A percentile compares a stretch with the other conserved stretches of the same genome.
Conservation (phyloP, 148 eudicot genomes). For the Talinum fruticosum region DNA sequence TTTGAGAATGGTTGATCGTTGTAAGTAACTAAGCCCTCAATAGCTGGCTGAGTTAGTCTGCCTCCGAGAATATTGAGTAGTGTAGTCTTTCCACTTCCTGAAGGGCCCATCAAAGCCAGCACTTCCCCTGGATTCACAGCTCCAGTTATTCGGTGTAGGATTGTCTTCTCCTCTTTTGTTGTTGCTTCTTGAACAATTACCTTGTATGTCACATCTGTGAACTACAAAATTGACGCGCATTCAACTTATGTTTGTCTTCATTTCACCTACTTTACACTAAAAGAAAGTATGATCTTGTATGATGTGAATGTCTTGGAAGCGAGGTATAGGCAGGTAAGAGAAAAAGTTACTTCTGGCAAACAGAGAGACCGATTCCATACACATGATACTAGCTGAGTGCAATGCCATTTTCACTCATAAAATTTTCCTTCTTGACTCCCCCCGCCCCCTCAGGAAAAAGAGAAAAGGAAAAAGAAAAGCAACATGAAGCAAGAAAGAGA, state of each 20-base stretch:
- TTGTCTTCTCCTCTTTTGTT: constrained; percentile 60
- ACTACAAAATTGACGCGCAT: constrained; percentile 43
- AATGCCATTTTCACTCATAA: too few relatives aligned
- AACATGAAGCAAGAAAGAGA: too few relatives aligned
- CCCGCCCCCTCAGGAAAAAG: neutral
- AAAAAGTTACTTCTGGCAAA: neutral
- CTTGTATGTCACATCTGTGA: constrained; percentile 78
- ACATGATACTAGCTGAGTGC: too few relatives aligned
- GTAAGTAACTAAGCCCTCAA: constrained; percentile 68
- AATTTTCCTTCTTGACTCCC: too few relatives aligned
- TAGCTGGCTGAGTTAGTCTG: constrained; percentile 41
- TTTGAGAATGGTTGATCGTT: constrained; percentile 88
- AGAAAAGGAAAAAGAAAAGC: neutral
- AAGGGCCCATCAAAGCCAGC: constrained; percentile 92
- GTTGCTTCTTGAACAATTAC: constrained; percentile 58
- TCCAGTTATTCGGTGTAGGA: constrained; percentile 82
- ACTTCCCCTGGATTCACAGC: constrained; percentile 87
- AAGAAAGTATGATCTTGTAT: too few relatives aligned
- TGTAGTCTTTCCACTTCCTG: constrained; percentile 94
- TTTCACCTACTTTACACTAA: neutral
- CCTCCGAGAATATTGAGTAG: constrained; percentile 86
- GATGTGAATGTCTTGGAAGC: too few relatives aligned
- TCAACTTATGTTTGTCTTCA: neutral
- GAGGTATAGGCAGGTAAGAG: neutral
- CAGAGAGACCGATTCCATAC: neutral